A percentile compares a stretch with the other conserved stretches of the same genome.
Conservation (phyloP, 345 rosid genomes). For the Excoecaria agallocha region DNA sequence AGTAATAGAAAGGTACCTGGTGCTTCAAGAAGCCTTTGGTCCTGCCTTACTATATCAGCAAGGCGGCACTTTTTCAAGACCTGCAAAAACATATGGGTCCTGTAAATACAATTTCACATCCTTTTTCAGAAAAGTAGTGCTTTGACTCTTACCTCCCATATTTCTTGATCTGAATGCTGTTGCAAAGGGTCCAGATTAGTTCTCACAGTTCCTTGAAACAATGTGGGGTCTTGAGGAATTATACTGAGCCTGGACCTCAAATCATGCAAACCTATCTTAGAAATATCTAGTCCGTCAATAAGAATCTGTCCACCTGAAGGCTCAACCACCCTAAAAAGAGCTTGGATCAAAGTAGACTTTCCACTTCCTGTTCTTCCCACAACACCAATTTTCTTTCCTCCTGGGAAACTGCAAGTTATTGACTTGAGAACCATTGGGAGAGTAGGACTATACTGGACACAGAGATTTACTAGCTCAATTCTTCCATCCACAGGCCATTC, state of each 20-base stretch:
- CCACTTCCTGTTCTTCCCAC: constrained; percentile 96
- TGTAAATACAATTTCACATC: neutral
- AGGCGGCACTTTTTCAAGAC: constrained; percentile 61
- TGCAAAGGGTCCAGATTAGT: constrained; percentile 74
- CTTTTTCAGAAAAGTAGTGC: neutral
- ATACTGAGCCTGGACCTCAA: constrained; percentile 73
- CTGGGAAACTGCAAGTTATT: constrained; percentile 59
- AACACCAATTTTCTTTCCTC: constrained; percentile 70
- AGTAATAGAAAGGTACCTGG: constrained; percentile 33
- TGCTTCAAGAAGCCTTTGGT: constrained; percentile 53
- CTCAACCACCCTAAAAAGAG: constrained; percentile 79
- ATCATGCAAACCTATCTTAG: constrained; percentile 69
- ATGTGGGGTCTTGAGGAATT: constrained; percentile 83
- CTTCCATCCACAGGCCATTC: constrained; percentile 59
- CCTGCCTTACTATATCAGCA: constrained; percentile 47
- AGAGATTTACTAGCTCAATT: constrained; percentile 49
- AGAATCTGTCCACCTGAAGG: constrained; percentile 68
- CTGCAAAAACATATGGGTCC: constrained; percentile 18
- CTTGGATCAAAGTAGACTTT: constrained; percentile 82
- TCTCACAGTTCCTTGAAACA: constrained; percentile 86
- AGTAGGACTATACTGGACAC: constrained; percentile 48
- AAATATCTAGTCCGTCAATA: constrained; percentile 74
- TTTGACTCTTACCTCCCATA: constrained; percentile 52
- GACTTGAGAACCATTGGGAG: constrained; percentile 64
- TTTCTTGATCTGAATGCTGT: constrained; percentile 71